Base-by-base conservation (phyloP, 768 basidiomycete genomes). In the Kwoniella heveanensis region DNA sequence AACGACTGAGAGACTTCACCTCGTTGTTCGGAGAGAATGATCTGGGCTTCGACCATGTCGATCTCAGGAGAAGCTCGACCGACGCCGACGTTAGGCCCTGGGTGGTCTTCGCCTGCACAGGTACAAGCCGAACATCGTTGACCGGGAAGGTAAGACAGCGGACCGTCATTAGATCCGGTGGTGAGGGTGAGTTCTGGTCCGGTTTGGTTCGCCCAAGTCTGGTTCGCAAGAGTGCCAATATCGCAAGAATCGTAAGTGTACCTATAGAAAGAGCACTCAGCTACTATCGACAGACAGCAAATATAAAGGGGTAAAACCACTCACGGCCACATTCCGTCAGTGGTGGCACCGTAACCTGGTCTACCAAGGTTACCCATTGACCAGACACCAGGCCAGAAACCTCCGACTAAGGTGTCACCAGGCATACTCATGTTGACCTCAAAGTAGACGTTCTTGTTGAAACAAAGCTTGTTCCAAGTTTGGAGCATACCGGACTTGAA, bases 31-130 rank as follows among this genome's bases (percentile, higher is more conserved):
- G 85, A 22, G 85, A 88, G 88, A 81, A 87, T 85, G 72, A 83
- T 83, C 77, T 92, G 89, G 0, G 91, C 87, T 82, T 98, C 94
- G 62, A 95, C 76, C 64, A 98, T 84, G 79, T 97, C 94, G 70
- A 97, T 92, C 82, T 98, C 95, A 1, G 95, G 94, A 1, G 88
- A 90, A 30, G 87, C 87, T 55, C 94, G 86, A 21, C 88, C 90
- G 17, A 73, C 69, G 27, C 79, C 83, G 57, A 84, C 83, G 39
- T 72, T 83, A 2, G 94, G 94, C 12, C 94, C 94, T 1, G 94
- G 94, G 76, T 98, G 94, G 69, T 91, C 90, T 27, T 86, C 85
- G 13, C 86, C 87, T 0, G 88, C 81, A 77, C 94, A 98, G 1
- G 92, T 94, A 79, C 94, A 98, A 0, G 91, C 85, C 0, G 87